These are phyloP conservation scores for Trichoderma orchidacearum DNA, from an alignment of 495 filamentous ascomycete species.

Conservation along the genomic window DNA sequence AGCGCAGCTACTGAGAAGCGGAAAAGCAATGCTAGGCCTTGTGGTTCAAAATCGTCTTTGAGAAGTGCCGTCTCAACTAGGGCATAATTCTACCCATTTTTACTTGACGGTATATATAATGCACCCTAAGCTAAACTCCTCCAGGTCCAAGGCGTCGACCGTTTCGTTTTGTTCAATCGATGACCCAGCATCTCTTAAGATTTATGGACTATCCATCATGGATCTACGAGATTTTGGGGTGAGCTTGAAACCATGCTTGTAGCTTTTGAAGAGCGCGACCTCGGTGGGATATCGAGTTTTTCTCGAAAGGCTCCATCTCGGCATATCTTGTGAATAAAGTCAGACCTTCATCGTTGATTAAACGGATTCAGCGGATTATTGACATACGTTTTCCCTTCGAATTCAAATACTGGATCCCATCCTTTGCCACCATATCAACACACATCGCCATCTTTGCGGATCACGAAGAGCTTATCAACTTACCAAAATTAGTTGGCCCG, in stretches of 20 bases:
- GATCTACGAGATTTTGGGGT: not conserved
- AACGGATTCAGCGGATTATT: not conserved
- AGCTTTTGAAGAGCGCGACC: slow-evolving; percentile 74
- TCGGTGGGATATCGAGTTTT: slow-evolving; percentile 90
- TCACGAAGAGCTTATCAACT: slow-evolving; percentile 13
- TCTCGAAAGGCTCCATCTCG: slow-evolving; percentile 85
- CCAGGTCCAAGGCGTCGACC: no score
- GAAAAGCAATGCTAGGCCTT: no score
- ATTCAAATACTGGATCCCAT: slow-evolving; percentile 96
- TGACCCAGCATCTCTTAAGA: no score
- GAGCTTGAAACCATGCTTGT: slow-evolving; percentile 63
- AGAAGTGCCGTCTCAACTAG: no score
- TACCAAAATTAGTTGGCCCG: slow-evolving; percentile 72
- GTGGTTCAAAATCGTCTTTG: no score
- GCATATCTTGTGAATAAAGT: slow-evolving; percentile 43
- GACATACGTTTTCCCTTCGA: slow-evolving; percentile 70
- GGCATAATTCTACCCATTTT: no score
- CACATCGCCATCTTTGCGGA: not conserved
- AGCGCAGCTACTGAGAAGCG: no score
- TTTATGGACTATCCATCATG: no score
- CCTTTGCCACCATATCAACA: slow-evolving; percentile 32
- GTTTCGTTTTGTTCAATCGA: no score
- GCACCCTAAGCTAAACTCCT: no score
- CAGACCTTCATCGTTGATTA: not conserved
- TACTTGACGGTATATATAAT: no score